phyloP scores from a whole-genome alignment of 208 protist species.

The Crithidia thermophila region DNA sequence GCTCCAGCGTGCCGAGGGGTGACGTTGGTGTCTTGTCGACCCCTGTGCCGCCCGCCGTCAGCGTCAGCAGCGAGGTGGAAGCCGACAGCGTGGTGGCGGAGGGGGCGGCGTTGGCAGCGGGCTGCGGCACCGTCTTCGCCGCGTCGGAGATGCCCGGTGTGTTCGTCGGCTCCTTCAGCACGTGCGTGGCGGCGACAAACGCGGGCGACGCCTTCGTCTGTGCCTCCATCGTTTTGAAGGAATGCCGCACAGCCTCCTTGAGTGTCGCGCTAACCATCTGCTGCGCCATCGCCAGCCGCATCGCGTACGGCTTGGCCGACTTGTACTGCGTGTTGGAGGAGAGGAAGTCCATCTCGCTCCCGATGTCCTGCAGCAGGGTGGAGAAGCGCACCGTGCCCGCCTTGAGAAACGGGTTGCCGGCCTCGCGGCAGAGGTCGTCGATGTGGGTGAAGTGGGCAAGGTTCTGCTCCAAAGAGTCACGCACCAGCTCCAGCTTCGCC shows the following conservation, averaged over 20 bases:
- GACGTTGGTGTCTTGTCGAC: neutral
- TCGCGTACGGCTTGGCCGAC: constrained; percentile 77
- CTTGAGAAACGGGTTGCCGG: constrained; percentile 64
- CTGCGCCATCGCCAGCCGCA: constrained; percentile 61
- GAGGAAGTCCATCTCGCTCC: constrained; percentile 80
- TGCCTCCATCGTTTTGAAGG: constrained; percentile 43
- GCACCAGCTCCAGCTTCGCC: constrained; percentile 74
- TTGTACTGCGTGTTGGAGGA: constrained; percentile 66
- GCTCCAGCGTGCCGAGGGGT: constrained; percentile 7
- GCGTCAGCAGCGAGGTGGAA: neutral
- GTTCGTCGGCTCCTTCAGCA: neutral
- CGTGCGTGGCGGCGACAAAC: constrained; percentile 24
- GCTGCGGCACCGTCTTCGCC: neutral
- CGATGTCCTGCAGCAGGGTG: constrained; percentile 75
- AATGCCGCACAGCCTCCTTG: constrained; percentile 52
- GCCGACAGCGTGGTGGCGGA: neutral
- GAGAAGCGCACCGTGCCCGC: constrained; percentile 65
- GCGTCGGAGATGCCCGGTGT: neutral
- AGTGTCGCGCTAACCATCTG: constrained; percentile 53
- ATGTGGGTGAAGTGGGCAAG: constrained; percentile 82
- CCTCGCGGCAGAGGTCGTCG: constrained; percentile 70
- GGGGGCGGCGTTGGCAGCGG: neutral
- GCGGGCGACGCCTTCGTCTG: constrained; percentile 26
- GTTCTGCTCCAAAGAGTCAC: constrained; percentile 68
- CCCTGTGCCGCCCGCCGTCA: neutral